phyloP scores from a whole-genome alignment of 1,139 yeast genomes.

The Diutina ranongensis region DNA sequence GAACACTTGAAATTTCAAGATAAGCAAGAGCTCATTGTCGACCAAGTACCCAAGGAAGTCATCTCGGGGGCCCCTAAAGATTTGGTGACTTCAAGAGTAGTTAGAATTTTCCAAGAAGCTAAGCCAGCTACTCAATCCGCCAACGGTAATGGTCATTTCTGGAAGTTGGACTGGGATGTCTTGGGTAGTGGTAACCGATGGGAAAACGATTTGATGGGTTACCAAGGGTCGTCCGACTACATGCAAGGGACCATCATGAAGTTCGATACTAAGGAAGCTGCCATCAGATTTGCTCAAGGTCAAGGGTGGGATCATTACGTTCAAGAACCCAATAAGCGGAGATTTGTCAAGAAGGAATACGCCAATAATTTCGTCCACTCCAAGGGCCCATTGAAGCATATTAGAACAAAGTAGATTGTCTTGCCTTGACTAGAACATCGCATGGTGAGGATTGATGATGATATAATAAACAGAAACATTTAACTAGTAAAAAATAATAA shows the following conservation, averaged over 20 bases:
- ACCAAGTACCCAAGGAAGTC: slow-evolving; percentile 33
- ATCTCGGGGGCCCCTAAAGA: slow-evolving; percentile 76
- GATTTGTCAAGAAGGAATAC: slow-evolving; percentile 67
- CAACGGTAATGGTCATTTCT: slow-evolving; percentile 37
- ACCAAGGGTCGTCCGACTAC: slow-evolving; percentile 70
- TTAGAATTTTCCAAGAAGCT: slow-evolving; percentile 66
- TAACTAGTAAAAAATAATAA: too few species aligned
- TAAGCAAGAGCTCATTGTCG: background rate
- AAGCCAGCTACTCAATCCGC: slow-evolving; percentile 82
- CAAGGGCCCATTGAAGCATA: slow-evolving; percentile 64
- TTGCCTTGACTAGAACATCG: background rate
- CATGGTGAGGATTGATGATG: background rate
- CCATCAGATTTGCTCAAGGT: slow-evolving; percentile 67
- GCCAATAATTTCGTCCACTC: slow-evolving; percentile 62
- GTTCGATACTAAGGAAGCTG: slow-evolving; percentile 68
- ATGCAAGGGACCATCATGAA: slow-evolving; percentile 81
- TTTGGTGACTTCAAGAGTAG: slow-evolving; percentile 50
- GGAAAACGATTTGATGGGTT: slow-evolving; percentile 86
- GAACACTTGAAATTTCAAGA: background rate
- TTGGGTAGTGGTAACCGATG: slow-evolving; percentile 70
- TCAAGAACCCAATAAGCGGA: slow-evolving; percentile 70
- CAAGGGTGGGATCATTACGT: slow-evolving; percentile 83
- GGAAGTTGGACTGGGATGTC: slow-evolving; percentile 84
- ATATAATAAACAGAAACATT: background rate
- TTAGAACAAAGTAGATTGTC: slow-evolving; percentile 52